Percentiles rank a stretch among this genome's conserved stretches.
Evolutionary conservation across 306 rosid species (phyloP).

Genomic region (Pterocarpus santalinus): DNA sequence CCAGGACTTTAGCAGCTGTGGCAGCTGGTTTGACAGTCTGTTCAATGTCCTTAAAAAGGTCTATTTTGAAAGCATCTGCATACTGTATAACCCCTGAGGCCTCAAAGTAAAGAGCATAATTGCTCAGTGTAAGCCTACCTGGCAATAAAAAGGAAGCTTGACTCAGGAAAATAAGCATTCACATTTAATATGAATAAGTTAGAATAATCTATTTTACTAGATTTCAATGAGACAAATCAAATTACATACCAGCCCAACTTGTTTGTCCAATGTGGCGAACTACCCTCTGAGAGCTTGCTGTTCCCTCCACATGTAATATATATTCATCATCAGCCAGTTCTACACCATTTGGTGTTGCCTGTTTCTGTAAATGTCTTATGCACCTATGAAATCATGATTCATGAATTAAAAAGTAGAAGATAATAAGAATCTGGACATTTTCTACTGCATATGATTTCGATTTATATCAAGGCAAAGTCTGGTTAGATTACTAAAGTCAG

Average conservation of each 20-base stretch:
- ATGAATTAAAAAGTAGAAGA: background rate
- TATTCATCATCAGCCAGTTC: constrained; percentile 81
- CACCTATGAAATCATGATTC: constrained; percentile 54
- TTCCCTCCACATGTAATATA: constrained; percentile 94
- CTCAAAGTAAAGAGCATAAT: constrained; percentile 92
- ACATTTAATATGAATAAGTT: constrained; percentile 1
- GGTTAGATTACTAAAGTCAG: too few relatives aligned
- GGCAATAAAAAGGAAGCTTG: constrained; percentile 35
- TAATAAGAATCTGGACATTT: background rate
- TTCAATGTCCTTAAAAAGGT: constrained; percentile 62
- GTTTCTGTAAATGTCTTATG: constrained; percentile 72
- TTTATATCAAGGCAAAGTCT: background rate
- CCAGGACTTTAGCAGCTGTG: constrained; percentile 38
- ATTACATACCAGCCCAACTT: constrained; percentile 87
- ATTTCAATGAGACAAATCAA: constrained; percentile 24
- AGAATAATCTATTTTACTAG: background rate
- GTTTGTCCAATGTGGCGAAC: constrained; percentile 88
- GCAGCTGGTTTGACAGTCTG: constrained; percentile 72
- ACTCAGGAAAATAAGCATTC: background rate
- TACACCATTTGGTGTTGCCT: constrained; percentile 72
- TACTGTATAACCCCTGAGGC: constrained; percentile 77
- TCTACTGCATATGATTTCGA: constrained; percentile 14
- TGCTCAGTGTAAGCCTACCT: constrained; percentile 95
- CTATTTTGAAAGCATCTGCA: constrained; percentile 87
- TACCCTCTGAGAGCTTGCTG: constrained; percentile 85